Percentiles rank a stretch among this genome's conserved stretches.
phyloP scores from a whole-genome alignment of 2,329 filamentous ascomycete species.

The Aspergillus sclerotialis region DNA sequence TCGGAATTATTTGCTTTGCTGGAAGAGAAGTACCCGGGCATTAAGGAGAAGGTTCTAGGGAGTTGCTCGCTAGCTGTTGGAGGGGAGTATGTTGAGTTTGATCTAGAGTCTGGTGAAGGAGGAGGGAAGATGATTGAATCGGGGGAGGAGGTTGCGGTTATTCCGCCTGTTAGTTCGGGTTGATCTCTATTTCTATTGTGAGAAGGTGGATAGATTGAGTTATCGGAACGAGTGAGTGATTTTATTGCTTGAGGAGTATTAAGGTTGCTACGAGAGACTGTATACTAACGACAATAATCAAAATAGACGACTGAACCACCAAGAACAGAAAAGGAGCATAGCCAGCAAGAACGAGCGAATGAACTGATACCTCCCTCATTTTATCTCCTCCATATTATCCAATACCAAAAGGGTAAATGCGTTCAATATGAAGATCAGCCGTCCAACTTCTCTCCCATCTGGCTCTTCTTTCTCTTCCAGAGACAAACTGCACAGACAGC shows the following conservation, averaged over 20 bases:
- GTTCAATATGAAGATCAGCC: too few species aligned
- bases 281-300: too few species aligned
- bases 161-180: slow-evolving; percentile 43
- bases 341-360: too few species aligned
- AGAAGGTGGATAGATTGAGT: slow-evolving; percentile 1
- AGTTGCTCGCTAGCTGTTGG: slow-evolving; percentile 38
- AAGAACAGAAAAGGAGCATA: too few species aligned
- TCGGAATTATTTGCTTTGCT: slow-evolving; percentile 29
- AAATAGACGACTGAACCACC: too few species aligned
- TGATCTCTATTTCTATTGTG: slow-evolving; percentile 13
- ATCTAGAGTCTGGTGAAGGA: slow-evolving; percentile 10
- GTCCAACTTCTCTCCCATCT: slow-evolving; percentile 12
- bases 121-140: slow-evolving; percentile 21
- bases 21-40: slow-evolving; percentile 36
- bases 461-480: slow-evolving; percentile 52
- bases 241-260: too few species aligned
- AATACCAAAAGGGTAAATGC: too few species aligned
- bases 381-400: too few species aligned
- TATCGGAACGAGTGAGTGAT: too few species aligned
- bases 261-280: too few species aligned
- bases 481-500: slow-evolving; percentile 53
- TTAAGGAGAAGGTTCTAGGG: slow-evolving; percentile 29
- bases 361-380: too few species aligned
- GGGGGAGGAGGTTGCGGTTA: slow-evolving; percentile 40
- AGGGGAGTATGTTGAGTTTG: slow-evolving; percentile 38